These are phyloP conservation scores for Waltiozyma sp. DNA, from an alignment of 1,139 yeast species.

Conservation along the genomic window DNA sequence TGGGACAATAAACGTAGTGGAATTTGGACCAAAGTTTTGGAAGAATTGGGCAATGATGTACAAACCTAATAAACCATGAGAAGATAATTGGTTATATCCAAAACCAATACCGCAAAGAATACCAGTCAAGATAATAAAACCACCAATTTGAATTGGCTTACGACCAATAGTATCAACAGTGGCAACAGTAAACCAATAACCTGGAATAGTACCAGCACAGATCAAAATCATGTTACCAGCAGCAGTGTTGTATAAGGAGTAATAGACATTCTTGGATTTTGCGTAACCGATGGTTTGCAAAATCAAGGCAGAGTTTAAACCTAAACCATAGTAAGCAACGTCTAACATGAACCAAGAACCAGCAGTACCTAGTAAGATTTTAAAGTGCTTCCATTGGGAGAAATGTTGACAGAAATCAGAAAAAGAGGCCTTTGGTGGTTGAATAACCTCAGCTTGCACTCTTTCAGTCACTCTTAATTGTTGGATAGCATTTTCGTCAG, in stretches of 20 bases:
- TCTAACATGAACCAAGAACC: slow-evolving; percentile 95
- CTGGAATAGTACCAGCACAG: slow-evolving; percentile 89
- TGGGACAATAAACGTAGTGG: slow-evolving; percentile 90
- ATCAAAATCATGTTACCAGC: slow-evolving; percentile 83
- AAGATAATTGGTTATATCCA: slow-evolving; percentile 56
- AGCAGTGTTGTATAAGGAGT: slow-evolving; percentile 59
- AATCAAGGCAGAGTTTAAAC: slow-evolving; percentile 68
- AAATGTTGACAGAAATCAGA: slow-evolving; percentile 61
- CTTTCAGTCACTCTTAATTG: slow-evolving; percentile 31
- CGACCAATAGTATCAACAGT: slow-evolving; percentile 73
- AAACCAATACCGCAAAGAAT: slow-evolving; percentile 69
- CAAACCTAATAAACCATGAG: slow-evolving; percentile 59
- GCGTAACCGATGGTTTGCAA: slow-evolving; percentile 82
- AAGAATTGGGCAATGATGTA: slow-evolving; percentile 74
- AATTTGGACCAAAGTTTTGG: slow-evolving; percentile 90
- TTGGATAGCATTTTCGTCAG: slow-evolving; percentile 29
- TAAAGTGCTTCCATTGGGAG: slow-evolving; percentile 80
- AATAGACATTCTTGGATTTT: slow-evolving; percentile 48
- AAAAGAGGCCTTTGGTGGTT: slow-evolving; percentile 37
- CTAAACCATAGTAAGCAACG: slow-evolving; percentile 88
- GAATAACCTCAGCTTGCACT: slow-evolving; percentile 31
- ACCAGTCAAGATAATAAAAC: slow-evolving; percentile 58
- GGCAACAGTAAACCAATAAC: slow-evolving; percentile 76
- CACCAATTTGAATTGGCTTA: slow-evolving; percentile 67
- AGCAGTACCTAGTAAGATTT: slow-evolving; percentile 84